These are phyloP conservation scores for Leccinum longicurvipes DNA, from an alignment of 768 basidiomycete species.

Conservation along the genomic window DNA sequence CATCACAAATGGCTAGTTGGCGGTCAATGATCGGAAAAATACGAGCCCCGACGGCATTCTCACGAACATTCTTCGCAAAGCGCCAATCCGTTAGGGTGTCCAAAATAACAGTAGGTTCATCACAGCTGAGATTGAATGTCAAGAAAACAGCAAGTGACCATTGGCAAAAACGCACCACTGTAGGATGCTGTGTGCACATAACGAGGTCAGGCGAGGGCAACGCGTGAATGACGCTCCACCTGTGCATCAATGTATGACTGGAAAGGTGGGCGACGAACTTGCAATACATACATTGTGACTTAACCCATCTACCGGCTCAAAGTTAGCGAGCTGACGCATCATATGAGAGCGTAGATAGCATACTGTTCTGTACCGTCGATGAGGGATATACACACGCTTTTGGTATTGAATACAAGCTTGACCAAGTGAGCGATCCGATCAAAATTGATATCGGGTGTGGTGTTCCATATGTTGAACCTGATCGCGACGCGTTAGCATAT, in stretches of 20 bases:
- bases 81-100: constrained; percentile 85
- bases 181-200: constrained; percentile 81
- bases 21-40: background rate
- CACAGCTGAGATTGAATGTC: constrained; percentile 46
- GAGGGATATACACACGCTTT: constrained; percentile 77
- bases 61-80: constrained; percentile 74
- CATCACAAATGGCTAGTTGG: constrained; percentile 61
- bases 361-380: constrained; percentile 85
- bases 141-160: constrained; percentile 1
- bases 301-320: constrained; percentile 64
- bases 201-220: constrained; percentile 58
- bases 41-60: background rate
- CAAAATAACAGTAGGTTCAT: constrained; percentile 84
- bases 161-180: constrained; percentile 49
- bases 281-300: constrained; percentile 69
- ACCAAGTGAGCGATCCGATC: constrained; percentile 91
- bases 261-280: background rate
- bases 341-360: constrained; percentile 26
- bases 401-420: constrained; percentile 89
- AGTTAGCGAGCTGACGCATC: constrained; percentile 9
- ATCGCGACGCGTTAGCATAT: constrained; percentile 1
- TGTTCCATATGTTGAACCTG: constrained; percentile 89
- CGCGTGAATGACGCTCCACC: constrained; percentile 45
- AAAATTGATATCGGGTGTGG: constrained; percentile 83
- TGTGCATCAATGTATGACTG: constrained; percentile 18